Evolutionary conservation across 257 asterid genomes (phyloP).

Genomic region (Capsicum chinense): DNA sequence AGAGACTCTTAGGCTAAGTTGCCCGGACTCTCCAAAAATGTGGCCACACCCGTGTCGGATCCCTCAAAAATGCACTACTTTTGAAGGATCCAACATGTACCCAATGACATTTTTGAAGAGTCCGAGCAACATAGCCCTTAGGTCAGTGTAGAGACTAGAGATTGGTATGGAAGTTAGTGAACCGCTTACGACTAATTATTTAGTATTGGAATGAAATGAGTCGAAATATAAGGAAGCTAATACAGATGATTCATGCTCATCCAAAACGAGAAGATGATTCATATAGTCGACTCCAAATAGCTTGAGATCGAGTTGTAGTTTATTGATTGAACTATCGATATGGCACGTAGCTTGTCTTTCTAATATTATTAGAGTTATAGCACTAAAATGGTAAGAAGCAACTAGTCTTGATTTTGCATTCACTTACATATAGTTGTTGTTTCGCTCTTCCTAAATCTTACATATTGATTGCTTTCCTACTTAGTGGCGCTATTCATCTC

Average conservation of each 20-base stretch:
- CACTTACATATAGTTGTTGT: not conserved
- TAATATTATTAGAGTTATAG: not conserved
- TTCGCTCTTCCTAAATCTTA: conserved; percentile 16
- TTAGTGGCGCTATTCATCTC: not conserved
- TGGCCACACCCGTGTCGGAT: no score
- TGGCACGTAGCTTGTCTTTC: not conserved
- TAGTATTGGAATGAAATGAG: not conserved
- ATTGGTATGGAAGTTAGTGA: not conserved
- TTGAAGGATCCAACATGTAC: no score
- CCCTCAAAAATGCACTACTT: no score
- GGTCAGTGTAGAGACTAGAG: not conserved
- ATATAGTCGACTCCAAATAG: not conserved
- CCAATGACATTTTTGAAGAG: no score
- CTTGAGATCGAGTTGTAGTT: conserved; percentile 16
- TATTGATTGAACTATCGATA: not conserved
- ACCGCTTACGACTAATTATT: not conserved
- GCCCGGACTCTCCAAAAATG: no score
- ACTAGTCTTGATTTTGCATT: conserved; percentile 2
- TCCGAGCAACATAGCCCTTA: no score
- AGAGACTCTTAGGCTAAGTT: not conserved
- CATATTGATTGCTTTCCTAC: not conserved
- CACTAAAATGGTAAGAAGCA: not conserved
- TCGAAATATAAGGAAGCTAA: not conserved
- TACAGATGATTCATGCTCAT: not conserved
- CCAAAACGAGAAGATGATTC: not conserved